Conservation (phyloP, 148 eudicot species). For the Fagopyrum esculentum region DNA sequence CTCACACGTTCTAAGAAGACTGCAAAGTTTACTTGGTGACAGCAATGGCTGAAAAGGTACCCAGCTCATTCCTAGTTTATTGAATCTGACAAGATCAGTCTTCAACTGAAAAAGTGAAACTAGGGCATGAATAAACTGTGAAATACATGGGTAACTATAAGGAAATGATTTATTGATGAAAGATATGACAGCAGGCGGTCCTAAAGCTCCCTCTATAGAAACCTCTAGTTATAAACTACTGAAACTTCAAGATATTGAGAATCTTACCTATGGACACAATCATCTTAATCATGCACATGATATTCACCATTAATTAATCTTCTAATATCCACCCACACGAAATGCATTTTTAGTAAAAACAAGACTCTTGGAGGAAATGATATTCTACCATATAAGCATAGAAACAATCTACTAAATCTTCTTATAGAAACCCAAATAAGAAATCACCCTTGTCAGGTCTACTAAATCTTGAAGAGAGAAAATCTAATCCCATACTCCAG, state of each 20-base stretch:
- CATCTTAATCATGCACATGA: background rate
- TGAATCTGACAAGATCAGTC: no score
- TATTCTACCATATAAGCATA: background rate
- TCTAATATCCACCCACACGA: background rate
- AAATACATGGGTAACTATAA: background rate
- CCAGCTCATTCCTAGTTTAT: no score
- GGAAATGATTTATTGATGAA: background rate
- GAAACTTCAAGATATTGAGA: background rate
- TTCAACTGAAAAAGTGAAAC: background rate
- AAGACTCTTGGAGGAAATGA: background rate
- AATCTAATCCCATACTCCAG: background rate
- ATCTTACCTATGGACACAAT: background rate
- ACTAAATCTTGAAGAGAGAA: background rate
- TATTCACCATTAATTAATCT: background rate
- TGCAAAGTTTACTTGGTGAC: background rate
- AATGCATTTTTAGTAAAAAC: no score
- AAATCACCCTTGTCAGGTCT: background rate
- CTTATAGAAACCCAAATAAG: background rate
- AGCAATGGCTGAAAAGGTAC: background rate
- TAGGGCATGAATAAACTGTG: background rate
- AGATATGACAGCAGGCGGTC: background rate
- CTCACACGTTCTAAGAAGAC: background rate
- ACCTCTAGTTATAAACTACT: background rate
- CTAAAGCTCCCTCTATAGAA: background rate
- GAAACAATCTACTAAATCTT: background rate